phyloP scores from a whole-genome alignment of 352 stramenopile species.

The Phytophthora gonapodyides region DNA sequence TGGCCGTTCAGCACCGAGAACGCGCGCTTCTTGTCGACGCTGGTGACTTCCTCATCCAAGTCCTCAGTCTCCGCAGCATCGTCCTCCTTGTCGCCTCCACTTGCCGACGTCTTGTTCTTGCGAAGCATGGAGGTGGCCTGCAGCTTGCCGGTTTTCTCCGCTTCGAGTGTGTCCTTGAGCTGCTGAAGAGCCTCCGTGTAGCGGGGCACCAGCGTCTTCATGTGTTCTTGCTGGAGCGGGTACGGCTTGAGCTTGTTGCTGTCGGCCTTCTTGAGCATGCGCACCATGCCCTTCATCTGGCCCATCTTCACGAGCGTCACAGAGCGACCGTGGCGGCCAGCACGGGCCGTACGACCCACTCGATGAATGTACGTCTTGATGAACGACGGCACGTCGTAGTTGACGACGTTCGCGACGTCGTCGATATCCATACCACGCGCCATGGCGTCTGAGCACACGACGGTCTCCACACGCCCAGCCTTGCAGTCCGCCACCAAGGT shows the following conservation, averaged over 20 bases:
- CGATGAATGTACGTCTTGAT: conserved; percentile 93
- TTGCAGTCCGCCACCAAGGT: conserved; percentile 82
- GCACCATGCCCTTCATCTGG: conserved; percentile 77
- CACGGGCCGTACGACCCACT: conserved; percentile 82
- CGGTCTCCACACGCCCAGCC: conserved; percentile 58
- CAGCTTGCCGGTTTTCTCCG: conserved; percentile 73
- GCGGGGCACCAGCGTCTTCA: conserved; percentile 78
- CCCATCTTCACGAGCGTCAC: conserved; percentile 87
- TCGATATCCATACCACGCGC: conserved; percentile 94
- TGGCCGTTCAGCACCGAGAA: conserved; percentile 60
- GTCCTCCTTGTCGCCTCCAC: conserved; percentile 8
- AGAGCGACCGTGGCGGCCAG: conserved; percentile 69
- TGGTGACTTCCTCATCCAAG: conserved; percentile 39
- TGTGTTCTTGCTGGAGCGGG: conserved; percentile 65
- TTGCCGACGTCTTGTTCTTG: conserved; percentile 11
- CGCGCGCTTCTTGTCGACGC: conserved; percentile 58
- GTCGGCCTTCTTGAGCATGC: conserved; percentile 87
- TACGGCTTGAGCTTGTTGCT: conserved; percentile 77
- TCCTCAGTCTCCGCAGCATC: conserved; percentile 14
- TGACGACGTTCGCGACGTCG: conserved; percentile 92
- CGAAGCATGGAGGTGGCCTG: conserved; percentile 51
- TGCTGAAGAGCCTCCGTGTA: conserved; percentile 74
- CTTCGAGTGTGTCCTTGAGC: conserved; percentile 80
- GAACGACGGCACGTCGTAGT: conserved; percentile 94
- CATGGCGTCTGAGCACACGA: conserved; percentile 94